phyloP scores from a whole-genome alignment of 2,329 filamentous ascomycete species.

The Gnomoniopsis sp. region DNA sequence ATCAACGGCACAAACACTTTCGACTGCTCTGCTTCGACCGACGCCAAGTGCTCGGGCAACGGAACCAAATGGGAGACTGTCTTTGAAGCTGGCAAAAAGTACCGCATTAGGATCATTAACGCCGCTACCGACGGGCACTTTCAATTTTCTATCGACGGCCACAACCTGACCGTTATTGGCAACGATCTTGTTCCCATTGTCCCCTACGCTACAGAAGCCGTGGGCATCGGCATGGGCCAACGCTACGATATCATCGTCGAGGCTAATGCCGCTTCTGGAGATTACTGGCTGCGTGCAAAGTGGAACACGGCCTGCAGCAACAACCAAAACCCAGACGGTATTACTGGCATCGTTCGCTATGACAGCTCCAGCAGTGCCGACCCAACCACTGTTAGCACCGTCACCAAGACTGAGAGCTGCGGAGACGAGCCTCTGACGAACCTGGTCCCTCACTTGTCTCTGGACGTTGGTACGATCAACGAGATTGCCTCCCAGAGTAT shows the following conservation, averaged over 20 bases:
- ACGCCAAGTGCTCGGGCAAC: constrained; percentile 14
- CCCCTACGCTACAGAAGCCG: constrained; percentile 44
- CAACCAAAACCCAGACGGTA: neutral
- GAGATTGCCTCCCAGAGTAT: constrained; percentile 6
- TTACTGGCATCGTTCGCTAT: constrained; percentile 23
- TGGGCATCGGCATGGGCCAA: constrained; percentile 48
- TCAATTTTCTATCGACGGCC: constrained; percentile 43
- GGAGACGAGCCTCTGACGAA: constrained; percentile 22
- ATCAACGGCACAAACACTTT: constrained; percentile 41
- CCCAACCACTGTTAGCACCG: constrained; percentile 10
- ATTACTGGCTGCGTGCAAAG: constrained; percentile 43
- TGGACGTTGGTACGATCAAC: constrained; percentile 18
- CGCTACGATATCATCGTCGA: constrained; percentile 44
- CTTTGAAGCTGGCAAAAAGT: constrained; percentile 38
- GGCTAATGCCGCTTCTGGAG: constrained; percentile 30
- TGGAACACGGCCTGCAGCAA: constrained; percentile 20
- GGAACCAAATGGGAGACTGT: constrained; percentile 30
- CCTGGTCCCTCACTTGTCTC: constrained; percentile 24
- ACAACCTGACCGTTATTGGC: constrained; percentile 21
- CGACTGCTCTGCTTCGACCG: constrained; percentile 21
- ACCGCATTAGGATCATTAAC: constrained; percentile 48
- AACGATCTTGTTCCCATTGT: constrained; percentile 50
- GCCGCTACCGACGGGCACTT: constrained; percentile 45
- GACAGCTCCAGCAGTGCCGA: neutral
- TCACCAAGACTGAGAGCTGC: constrained; percentile 17